These are phyloP conservation scores for Alternaria ethzedia DNA, from an alignment of 2,329 filamentous ascomycete species.

Conservation along the genomic window DNA sequence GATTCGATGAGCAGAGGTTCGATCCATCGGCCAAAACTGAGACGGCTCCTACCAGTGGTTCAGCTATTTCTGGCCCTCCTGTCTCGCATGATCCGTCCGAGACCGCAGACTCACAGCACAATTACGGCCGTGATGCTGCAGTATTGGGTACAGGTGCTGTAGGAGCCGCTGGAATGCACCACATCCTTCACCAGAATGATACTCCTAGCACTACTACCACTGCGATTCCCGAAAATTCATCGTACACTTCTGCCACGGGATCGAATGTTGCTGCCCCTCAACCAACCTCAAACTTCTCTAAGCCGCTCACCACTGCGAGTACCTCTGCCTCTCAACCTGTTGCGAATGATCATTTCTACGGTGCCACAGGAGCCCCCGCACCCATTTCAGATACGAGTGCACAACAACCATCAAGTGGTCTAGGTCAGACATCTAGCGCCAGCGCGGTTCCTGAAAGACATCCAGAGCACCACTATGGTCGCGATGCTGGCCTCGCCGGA, in stretches of 20 bases:
- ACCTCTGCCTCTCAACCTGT: background rate
- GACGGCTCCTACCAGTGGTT: background rate
- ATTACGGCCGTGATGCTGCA: conserved; percentile 30
- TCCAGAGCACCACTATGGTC: conserved; percentile 34
- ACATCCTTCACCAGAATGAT: background rate
- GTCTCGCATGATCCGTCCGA: conserved; percentile 5
- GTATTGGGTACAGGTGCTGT: background rate
- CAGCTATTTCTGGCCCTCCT: conserved; percentile 16
- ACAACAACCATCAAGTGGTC: background rate
- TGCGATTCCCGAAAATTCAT: background rate
- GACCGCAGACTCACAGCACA: conserved; percentile 22
- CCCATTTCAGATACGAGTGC: conserved; percentile 2
- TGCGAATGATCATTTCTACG: conserved; percentile 11
- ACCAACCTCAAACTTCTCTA: conserved; percentile 3
- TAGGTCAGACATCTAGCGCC: background rate
- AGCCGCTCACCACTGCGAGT: conserved; percentile 1
- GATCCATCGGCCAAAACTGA: conserved; percentile 23
- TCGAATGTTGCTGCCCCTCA: background rate
- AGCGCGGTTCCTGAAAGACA: background rate
- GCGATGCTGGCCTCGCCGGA: conserved; percentile 27
- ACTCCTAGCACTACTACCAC: conserved; percentile 6
- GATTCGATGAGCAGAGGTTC: conserved; percentile 26
- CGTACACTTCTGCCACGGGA: background rate
- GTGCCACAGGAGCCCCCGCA: conserved; percentile 15
- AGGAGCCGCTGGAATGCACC: background rate